phyloP scores from a whole-genome alignment of 2,329 filamentous ascomycete species.

The Corynespora cassiicola region DNA sequence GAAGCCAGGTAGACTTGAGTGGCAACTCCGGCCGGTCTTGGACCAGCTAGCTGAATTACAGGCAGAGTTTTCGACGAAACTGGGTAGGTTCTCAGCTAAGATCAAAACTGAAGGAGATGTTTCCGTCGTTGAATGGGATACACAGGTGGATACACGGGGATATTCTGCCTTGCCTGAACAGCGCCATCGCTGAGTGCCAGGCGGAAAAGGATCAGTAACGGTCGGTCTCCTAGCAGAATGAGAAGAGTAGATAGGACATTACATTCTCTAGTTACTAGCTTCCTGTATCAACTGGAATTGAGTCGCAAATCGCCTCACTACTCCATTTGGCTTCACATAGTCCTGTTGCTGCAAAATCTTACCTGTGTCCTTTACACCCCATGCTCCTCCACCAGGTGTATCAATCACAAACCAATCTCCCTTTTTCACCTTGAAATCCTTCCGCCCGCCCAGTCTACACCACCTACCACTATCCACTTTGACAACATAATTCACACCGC shows the following conservation, averaged over 20 bases:
- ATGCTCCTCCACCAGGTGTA: conserved; percentile 21
- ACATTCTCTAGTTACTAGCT: conserved; percentile 19
- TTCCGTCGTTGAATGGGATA: too few species aligned
- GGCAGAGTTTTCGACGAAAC: conserved; percentile 54
- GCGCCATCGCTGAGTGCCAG: too few species aligned
- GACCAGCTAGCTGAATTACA: conserved; percentile 54
- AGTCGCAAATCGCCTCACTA: conserved; percentile 18
- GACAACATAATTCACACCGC: conserved; percentile 35
- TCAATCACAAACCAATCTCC: conserved; percentile 21
- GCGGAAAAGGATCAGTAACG: too few species aligned
- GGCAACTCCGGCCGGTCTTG: conserved; percentile 55
- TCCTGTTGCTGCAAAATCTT: too few species aligned
- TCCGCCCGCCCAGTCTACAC: conserved; percentile 18
- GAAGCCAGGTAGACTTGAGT: conserved; percentile 47
- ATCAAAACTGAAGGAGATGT: too few species aligned
- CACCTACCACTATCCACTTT: conserved; percentile 30
- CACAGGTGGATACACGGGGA: too few species aligned
- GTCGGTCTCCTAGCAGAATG: too few species aligned
- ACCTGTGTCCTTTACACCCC: conserved; percentile 11
- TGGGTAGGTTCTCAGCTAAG: conserved; percentile 50
- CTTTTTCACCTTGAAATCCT: conserved; percentile 13
- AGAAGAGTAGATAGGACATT: too few species aligned
- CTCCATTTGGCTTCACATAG: not conserved
- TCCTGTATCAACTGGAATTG: conserved; percentile 24
- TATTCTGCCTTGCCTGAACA: too few species aligned